Base-by-base conservation (phyloP, 2,329 filamentous ascomycete genomes). In the Colletotrichum salicis region DNA sequence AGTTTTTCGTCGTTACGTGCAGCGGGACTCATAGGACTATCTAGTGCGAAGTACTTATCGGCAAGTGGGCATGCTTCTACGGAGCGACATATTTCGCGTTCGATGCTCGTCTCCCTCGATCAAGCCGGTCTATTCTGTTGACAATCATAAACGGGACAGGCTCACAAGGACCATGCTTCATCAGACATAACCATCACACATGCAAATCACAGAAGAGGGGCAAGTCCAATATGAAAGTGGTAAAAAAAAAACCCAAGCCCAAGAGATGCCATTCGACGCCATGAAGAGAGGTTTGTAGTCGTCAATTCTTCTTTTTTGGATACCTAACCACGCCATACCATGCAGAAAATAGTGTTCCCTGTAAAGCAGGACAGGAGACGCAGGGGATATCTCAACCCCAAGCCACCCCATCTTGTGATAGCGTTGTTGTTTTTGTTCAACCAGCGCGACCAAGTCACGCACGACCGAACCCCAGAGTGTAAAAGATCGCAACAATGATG, bases 261-360 rank as follows among this genome's bases (percentile, higher is more conserved):
- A 56, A 56, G 54, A 69, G 65, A 67, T 71, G 41, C 70, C 55
- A 72, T 64, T 70, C 24, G 66, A 72, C 59, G 70, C 70, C 70
- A 24, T 64, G 55, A 69, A 41, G 37, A 41, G 37, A 41, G 64
- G 54, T 59, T 69, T 56, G 57, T 59, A 72, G 67, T 70, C 70
- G 66, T 72, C 70, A 72, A 72, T 72, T 70, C 60, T 72, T 72
- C 37, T 41, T 48, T 65, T 72, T 72, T 72, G 59, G 55, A 84
- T 83, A 83, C 83, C 84, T 80, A 85, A 80, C 79, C 84, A 85
- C 84, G 84, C 84, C 84, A 83, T 81, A 79, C 80, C 80, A 82
- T 83, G 80, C 80, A 80, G 45, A 81, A 77, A 80, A 75, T 77
- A 80, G 75, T 78, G 75, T 78, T 76, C 80, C 79, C 76, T 78